Base-by-base conservation (phyloP, 306 rosid genomes). In the Dalbergia cochinchinensis region DNA sequence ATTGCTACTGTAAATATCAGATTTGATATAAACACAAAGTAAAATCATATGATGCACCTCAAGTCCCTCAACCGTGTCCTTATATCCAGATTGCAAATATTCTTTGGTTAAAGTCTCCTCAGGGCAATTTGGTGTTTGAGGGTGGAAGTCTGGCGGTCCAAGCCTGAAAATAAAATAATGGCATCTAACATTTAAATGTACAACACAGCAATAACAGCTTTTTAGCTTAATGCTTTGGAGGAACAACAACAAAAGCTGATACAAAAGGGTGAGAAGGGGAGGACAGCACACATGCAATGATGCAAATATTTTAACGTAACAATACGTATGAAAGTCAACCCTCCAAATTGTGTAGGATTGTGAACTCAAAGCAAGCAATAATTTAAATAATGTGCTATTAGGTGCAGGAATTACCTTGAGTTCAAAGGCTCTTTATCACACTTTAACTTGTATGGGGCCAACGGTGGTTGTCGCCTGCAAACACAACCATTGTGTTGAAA, bases 91-190 rank as follows among this genome's bases (percentile, higher is more conserved):
- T 79, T 42, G 92, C 84, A 87, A 88, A 88, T 96, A 89, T 45
- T 93, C 99, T 84, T 74, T 89, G 76, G 97, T 96, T 78, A 93
- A 90, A 47, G 92, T 96, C 90, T 96, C 99, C 88, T 96, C 99
- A 0, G 92, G 94, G 78, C 99, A 96, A 89, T 79, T 96, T 80
- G 91, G 86, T 61, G 90, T 83, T 91, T 96, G 99, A 34, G 99
- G 94, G 72, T 81, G 89, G 72, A 71, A 96, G 82, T 96, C 99
- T 45, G 99, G 98, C 13, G 98, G 93, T 71, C 99, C 99, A 73
- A 96, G 90, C 82, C 99, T 96, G 90, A 80, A 66, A 82, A 83
- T 73, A 41, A 81, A 86, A 76, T 70, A 74, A 42, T 58, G 45
- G 66, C 55, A 76, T 68, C 76, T 48, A 65, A 69, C 59, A 65